These are phyloP conservation scores for Neurospora cerealis DNA, from an alignment of 495 filamentous ascomycete species.

Conservation along the genomic window DNA sequence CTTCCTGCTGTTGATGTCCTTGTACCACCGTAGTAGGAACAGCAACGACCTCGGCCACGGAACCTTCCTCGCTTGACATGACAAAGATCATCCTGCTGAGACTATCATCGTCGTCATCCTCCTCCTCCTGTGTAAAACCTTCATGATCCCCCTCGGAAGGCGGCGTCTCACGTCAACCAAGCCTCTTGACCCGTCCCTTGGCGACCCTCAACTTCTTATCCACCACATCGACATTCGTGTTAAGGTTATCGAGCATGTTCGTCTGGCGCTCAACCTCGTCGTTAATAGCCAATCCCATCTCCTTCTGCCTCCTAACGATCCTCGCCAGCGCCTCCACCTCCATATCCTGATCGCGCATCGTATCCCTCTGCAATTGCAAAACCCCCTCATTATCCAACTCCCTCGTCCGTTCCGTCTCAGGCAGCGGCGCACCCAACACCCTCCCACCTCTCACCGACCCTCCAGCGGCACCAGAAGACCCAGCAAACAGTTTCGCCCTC, in stretches of 20 bases:
- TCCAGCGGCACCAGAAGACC: constrained; percentile 3
- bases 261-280: constrained; percentile 80
- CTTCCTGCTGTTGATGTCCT: not conserved
- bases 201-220: constrained; percentile 71
- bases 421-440: constrained; percentile 64
- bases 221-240: constrained; percentile 65
- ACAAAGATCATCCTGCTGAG: not conserved
- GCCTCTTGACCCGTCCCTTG: constrained; percentile 70
- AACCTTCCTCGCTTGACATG: not conserved
- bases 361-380: constrained; percentile 70
- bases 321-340: constrained; percentile 65
- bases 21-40: not conserved
- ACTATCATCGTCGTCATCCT: not conserved
- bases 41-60: not conserved
- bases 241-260: constrained; percentile 63
- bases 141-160: constrained; percentile 2
- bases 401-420: constrained; percentile 78
- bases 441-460: constrained; percentile 36
- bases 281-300: constrained; percentile 77
- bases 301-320: constrained; percentile 69
- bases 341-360: constrained; percentile 79
- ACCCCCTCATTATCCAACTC: constrained; percentile 88
- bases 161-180: constrained; percentile 30
- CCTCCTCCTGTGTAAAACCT: not conserved
- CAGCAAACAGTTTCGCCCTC: constrained; percentile 22